Conservation (phyloP, 805 yeast species). For the Sugiyamaella mastotermitis region DNA sequence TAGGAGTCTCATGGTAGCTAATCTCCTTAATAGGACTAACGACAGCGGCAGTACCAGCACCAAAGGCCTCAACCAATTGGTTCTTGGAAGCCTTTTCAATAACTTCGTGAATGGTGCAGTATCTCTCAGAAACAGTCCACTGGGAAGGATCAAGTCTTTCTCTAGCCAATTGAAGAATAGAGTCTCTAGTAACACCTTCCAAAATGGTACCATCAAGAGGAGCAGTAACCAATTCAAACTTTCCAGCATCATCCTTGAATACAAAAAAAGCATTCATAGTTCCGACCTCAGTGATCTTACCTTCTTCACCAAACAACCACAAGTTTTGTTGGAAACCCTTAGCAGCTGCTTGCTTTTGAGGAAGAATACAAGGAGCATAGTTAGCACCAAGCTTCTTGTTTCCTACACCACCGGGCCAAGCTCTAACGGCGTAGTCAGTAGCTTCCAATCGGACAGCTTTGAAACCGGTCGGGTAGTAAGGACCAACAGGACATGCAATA, state of each 20-base stretch:
- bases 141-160: slow-evolving; percentile 66
- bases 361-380: slow-evolving; percentile 92
- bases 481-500: slow-evolving; percentile 95
- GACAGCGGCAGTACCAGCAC: slow-evolving; percentile 96
- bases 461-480: slow-evolving; percentile 92
- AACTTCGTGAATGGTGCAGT: slow-evolving; percentile 75
- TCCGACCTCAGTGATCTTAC: slow-evolving; percentile 89
- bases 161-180: slow-evolving; percentile 71
- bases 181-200: slow-evolving; percentile 95
- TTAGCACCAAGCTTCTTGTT: slow-evolving; percentile 95
- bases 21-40: slow-evolving; percentile 90
- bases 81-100: slow-evolving; percentile 72
- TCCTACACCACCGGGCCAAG: slow-evolving; percentile 99
- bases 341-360: slow-evolving; percentile 82
- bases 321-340: slow-evolving; percentile 94
- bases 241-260: slow-evolving; percentile 71
- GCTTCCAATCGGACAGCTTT: slow-evolving; percentile 94
- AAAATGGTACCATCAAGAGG: slow-evolving; percentile 96
- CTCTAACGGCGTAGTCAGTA: slow-evolving; percentile 92
- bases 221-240: slow-evolving; percentile 88
- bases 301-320: slow-evolving; percentile 92
- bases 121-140: slow-evolving; percentile 83
- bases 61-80: slow-evolving; percentile 88
- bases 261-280: slow-evolving; percentile 94
- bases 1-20: slow-evolving; percentile 69